Base-by-base conservation (phyloP, 2,329 filamentous ascomycete genomes). In the Lachnellula cervina region DNA sequence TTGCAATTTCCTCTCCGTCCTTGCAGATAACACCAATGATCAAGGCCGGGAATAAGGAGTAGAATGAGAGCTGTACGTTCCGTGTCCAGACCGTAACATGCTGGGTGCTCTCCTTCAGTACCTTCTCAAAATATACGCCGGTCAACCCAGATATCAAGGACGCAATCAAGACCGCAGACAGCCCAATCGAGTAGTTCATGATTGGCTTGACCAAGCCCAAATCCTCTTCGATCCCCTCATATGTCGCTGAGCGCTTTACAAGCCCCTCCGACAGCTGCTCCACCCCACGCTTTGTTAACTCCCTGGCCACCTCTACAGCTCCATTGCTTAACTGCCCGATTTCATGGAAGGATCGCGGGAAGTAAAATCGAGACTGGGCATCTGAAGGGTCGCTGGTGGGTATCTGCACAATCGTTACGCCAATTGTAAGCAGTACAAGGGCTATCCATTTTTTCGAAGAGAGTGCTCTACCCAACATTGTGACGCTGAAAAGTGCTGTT, bases 31-130 rank as follows among this genome's bases (percentile, higher is more conserved):
- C 87, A 1, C 93, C 94, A 51, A 96, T 80, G 55, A 97, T 84
- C 0, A 97, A 77, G 0, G 92, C 89, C 0, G 93, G 90, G 65
- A 97, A 93, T 1, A 97, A 77, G 1, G 92, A 96, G 75, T 96
- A 99, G 68, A 97, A 89, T 0, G 91, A 92, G 23, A 99, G 77
- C 71, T 99, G 94, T 47, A 97, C 88, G 70, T 97, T 99, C 59
- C 94, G 86, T 44, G 94, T 86, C 94, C 94, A 99, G 14, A 97
- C 79, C 0, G 90, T 93, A 5, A 86, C 86, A 48, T 84, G 80
- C 2, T 80, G 80, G 0, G 82, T 80, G n/a, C 88, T 88, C 62
- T 96, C 88, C 71, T 95, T 96, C 54, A 97, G 77, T 3, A 97
- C 85, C 73, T 95, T 97, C 71, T 97, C 89, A 62, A 93, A 92